Percentiles rank a stretch among this genome's conserved stretches.
These are phyloP conservation scores for Candida smagusa DNA, from an alignment of 1,139 yeast species.

Conservation along the genomic window DNA sequence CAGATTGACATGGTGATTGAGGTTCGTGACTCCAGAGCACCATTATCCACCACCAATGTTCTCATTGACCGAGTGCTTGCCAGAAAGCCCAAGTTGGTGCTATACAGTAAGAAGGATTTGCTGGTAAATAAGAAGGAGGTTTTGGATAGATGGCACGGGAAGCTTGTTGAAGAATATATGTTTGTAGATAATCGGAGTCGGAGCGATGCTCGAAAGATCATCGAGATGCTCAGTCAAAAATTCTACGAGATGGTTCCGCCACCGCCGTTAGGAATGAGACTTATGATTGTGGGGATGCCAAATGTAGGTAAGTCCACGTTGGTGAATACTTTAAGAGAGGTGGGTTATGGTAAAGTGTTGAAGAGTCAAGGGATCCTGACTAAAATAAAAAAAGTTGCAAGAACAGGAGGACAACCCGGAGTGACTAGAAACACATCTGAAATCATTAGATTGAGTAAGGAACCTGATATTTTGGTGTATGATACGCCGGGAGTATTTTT, in stretches of 20 bases:
- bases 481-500: constrained; percentile 94
- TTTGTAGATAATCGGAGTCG: constrained; percentile 58
- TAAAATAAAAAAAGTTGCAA: constrained; percentile 65
- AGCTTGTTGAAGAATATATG: constrained; percentile 50
- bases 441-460: constrained; percentile 57
- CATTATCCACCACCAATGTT: constrained; percentile 77
- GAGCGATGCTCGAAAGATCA: constrained; percentile 49
- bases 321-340: constrained; percentile 67
- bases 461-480: constrained; percentile 68
- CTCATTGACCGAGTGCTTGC: constrained; percentile 69
- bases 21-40: constrained; percentile 86
- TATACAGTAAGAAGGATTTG: constrained; percentile 70
- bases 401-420: constrained; percentile 88
- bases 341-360: constrained; percentile 38
- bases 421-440: constrained; percentile 82
- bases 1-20: constrained; percentile 81
- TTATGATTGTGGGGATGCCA: constrained; percentile 91
- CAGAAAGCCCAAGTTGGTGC: constrained; percentile 53
- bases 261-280: constrained; percentile 78
- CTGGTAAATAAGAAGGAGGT: constrained; percentile 31
- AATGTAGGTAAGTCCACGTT: constrained; percentile 97
- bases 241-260: constrained; percentile 51
- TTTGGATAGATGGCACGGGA: constrained; percentile 52
- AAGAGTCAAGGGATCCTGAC: constrained; percentile 23
- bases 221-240: constrained; percentile 46